Percentiles rank a stretch among this genome's conserved stretches.
These are phyloP conservation scores for barley (Hordeum vulgare) DNA, from an alignment of 176 grass and related monocot species.

Conservation along the genomic window MorexV3_pseudomolecules_assembly NC_058523.1:340049363-340049862, in stretches of 20 bases:
- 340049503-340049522: conserved; percentile 60
- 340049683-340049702: conserved; percentile 93
- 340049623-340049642: conserved; percentile 86
- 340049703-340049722: conserved; percentile 68
- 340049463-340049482: conserved; percentile 76
- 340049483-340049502: conserved; percentile 24
- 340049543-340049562: conserved; percentile 61
- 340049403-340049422: conserved; percentile 52
- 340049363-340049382: conserved; percentile 80
- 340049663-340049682: conserved; percentile 86
- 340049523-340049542: conserved; percentile 77
- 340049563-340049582: conserved; percentile 77
- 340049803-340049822: conserved; percentile 90
- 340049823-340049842: conserved; percentile 97
- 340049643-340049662: conserved; percentile 92
- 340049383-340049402: conserved; percentile 54
- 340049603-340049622: conserved; percentile 57
- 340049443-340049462: conserved; percentile 96
- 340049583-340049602: conserved; percentile 49
- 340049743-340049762: conserved; percentile 93
- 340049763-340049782: conserved; percentile 94
- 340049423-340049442: conserved; percentile 65
- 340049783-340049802: conserved; percentile 76
- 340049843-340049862: conserved; percentile 55
- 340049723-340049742: conserved; percentile 94